These are phyloP conservation scores for Wickerhamiella shivajii DNA, from an alignment of 805 yeast genomes.

Conservation along the genomic window DNA sequence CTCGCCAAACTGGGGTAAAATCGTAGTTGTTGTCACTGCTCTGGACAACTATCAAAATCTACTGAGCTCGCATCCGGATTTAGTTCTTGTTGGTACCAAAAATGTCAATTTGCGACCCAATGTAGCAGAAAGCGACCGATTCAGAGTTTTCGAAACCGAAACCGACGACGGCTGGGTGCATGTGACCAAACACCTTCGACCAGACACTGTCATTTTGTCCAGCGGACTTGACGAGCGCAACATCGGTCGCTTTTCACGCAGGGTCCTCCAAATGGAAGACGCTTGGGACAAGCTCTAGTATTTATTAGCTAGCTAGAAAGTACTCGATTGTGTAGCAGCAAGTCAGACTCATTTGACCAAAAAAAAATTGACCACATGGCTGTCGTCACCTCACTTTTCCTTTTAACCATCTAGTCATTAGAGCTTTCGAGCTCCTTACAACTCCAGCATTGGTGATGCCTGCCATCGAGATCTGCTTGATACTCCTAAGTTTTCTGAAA, in stretches of 20 bases:
- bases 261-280: constrained; percentile 11
- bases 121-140: constrained; percentile 10
- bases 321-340: neutral
- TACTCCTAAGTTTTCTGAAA: constrained; percentile 38
- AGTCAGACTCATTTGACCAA: too few species aligned
- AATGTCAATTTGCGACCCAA: constrained; percentile 15
- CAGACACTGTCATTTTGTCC: constrained; percentile 22
- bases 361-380: too few species aligned
- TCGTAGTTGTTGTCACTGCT: constrained; percentile 10
- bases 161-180: constrained; percentile 38
- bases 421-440: too few species aligned
- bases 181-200: constrained; percentile 37
- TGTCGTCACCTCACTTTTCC: too few species aligned
- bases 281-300: neutral
- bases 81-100: constrained; percentile 11
- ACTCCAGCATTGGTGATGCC: too few species aligned
- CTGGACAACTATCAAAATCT: constrained; percentile 15
- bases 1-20: constrained; percentile 3
- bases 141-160: constrained; percentile 33
- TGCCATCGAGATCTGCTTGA: constrained; percentile 6
- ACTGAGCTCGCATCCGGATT: constrained; percentile 22
- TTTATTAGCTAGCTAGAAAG: neutral
- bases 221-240: constrained; percentile 8
- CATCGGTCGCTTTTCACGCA: constrained; percentile 11
- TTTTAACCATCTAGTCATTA: constrained; percentile 13